Base-by-base conservation (phyloP, 768 basidiomycete genomes). In the Chalciporus chontae region DNA sequence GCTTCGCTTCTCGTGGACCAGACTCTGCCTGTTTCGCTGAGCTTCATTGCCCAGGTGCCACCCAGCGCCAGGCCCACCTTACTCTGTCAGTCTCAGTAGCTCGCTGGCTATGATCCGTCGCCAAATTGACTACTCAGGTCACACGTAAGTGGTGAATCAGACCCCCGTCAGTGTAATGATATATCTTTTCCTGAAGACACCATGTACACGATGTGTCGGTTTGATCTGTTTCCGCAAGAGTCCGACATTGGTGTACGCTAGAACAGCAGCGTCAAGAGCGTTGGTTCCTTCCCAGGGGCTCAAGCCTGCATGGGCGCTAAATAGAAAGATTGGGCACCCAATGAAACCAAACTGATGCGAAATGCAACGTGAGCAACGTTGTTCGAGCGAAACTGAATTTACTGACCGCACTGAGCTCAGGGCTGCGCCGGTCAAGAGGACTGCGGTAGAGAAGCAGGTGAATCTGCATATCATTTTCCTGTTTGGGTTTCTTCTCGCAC, bases 301-400 rank as follows among this genome's bases (percentile, higher is more conserved):
- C 14, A 75, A 77, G 45, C 88, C 92, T 90, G 4, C 90, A 94
- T 59, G 89, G 90, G 0, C 40, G 81, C 93, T 58, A 75, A 78
- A 55, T 88, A 88, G 1, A 77, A 76, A 51, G 82, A 87, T 57
- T 88, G 87, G 86, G 83, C 79, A 4, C 75, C 82, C 0, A 88
- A 86, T n/a, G 94, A 99, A 74, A 98, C 96, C 17, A 99, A 99
- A 69, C 70, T 99, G 32, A 94, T 98, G 93, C 81, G 91, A 51
- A 98, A 98, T 61, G 95, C 96, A 38, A 97, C 94, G 93, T 94
- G 62, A 72, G 91, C 27, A 38, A 49, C 6, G 27, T 19, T 39
- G 17, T 21, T 44, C 43, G 21, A 32, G 41, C 39, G 23, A 29
- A 14, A 36, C 45, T 27, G 9, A 23, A n/a, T 15, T 45, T 11